Percentiles rank a stretch among this genome's conserved stretches.
These are phyloP conservation scores for Quercus lobata DNA, from an alignment of 331 rosid species.

Conservation along the genomic window DNA sequence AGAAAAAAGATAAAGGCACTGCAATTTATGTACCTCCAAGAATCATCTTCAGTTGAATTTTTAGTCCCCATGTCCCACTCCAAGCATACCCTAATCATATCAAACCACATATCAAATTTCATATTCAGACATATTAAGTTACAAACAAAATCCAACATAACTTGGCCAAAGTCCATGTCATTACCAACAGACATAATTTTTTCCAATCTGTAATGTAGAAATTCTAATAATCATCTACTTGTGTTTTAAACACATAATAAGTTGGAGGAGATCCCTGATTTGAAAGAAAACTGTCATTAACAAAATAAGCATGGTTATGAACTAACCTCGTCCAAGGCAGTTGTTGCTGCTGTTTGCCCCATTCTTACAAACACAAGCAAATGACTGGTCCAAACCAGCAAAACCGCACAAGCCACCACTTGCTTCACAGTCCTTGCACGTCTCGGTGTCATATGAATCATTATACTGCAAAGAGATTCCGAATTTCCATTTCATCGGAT, in stretches of 20 bases:
- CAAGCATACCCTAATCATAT: constrained; percentile 31
- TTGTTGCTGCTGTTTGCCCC: constrained; percentile 34
- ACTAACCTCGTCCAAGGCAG: constrained; percentile 42
- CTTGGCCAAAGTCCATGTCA: not conserved
- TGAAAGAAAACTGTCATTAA: not conserved
- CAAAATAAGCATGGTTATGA: not conserved
- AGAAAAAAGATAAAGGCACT: constrained; percentile 13
- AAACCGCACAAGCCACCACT: constrained; percentile 48
- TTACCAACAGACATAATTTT: too few relatives aligned
- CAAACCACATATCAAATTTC: not conserved
- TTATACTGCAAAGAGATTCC: constrained; percentile 46
- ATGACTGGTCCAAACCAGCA: constrained; percentile 33
- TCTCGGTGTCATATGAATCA: constrained; percentile 31
- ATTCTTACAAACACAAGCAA: constrained; percentile 39
- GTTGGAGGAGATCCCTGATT: too few relatives aligned
- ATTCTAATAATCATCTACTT: not conserved
- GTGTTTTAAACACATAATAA: too few relatives aligned
- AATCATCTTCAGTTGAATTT: constrained; percentile 28
- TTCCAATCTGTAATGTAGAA: not conserved
- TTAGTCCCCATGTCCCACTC: constrained; percentile 34
- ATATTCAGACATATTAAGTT: not conserved
- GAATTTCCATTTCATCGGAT: constrained; percentile 49
- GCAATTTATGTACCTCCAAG: constrained; percentile 31
- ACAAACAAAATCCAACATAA: not conserved
- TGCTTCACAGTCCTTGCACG: constrained; percentile 34